These are phyloP conservation scores for Marasmius sp. DNA, from an alignment of 1,284 basidiomycete species.

Conservation along the genomic window DNA sequence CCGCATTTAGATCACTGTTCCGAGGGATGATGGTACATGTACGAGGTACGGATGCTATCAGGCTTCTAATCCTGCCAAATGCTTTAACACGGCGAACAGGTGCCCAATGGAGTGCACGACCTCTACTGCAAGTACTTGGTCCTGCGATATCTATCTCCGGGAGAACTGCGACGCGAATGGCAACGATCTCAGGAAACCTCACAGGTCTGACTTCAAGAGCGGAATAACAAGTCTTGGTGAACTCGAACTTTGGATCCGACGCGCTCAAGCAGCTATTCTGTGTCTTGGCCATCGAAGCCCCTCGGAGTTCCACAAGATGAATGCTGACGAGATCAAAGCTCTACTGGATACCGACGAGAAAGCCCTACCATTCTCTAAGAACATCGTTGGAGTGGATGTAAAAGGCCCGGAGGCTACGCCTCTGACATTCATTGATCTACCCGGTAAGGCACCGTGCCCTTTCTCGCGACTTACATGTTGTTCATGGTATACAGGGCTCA, in stretches of 20 bases:
- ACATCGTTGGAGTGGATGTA: conserved; percentile 45
- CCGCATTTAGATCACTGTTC: conserved; percentile 49
- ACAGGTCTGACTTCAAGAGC: conserved; percentile 35
- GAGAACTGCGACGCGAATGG: conserved; percentile 36
- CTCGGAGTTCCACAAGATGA: conserved; percentile 34
- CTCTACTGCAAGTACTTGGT: conserved; percentile 44
- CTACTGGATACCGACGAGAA: conserved; percentile 19
- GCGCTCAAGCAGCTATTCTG: conserved; percentile 61
- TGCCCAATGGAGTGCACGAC: conserved; percentile 60
- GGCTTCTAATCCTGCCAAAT: not conserved
- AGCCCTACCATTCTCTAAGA: conserved; percentile 51
- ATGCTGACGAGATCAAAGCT: conserved; percentile 27
- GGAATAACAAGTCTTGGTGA: conserved; percentile 35
- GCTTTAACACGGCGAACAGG: conserved; percentile 26
- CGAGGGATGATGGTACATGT: conserved; percentile 58
- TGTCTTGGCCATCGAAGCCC: conserved; percentile 33
- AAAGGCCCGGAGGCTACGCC: conserved; percentile 43
- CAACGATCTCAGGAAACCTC: conserved; percentile 7
- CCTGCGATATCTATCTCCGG: conserved; percentile 49
- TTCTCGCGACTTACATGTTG: conserved; percentile 1
- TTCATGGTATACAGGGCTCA: not conserved
- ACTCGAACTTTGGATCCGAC: conserved; percentile 54
- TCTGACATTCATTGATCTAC: conserved; percentile 54
- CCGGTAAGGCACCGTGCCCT: conserved; percentile 32
- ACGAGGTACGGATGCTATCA: conserved; percentile 39